Base-by-base conservation (phyloP, 2,329 filamentous ascomycete species). In the Fusarium haematococcum region DNA sequence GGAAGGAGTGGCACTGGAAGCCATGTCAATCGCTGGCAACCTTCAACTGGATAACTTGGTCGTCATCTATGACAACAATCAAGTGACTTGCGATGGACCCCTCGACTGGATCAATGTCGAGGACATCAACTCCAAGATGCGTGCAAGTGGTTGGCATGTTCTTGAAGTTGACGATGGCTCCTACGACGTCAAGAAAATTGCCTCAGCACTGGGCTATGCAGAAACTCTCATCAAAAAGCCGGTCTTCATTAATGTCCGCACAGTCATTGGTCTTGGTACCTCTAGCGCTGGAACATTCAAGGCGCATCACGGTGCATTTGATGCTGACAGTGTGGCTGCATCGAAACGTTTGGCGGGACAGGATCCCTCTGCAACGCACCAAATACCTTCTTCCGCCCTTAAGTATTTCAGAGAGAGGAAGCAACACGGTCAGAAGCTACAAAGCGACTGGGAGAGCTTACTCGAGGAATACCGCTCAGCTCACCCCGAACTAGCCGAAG, bases 261-360 rank as follows among this genome's bases (percentile, higher is more conserved):
- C 89, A 0, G 81, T 88, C n/a, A 91, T 91, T 57, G 88, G 89
- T 2, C 63, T 89, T 1, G 87, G 86, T 4, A 89, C 83, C 56
- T 79, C 80, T 2, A 82, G 83, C 0, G 85, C 84, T 0, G 86
- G 87, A 9, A 81, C 86, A 16, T 88, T 88, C 5, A 85, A 84
- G 9, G 87, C 89, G 0, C 90, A 91, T 69, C 89, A 89, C n/a
- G 89, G 86, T 4, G 88, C 89, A 1, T 87, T 91, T 35, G 89
- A 88, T 27, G 78, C 82, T 3, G 84, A 87, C 4, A 87, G 88
- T 52, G 85, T 92, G 1, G 84, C 82, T 1, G 82, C 32, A 4
- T 72, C 69, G 2, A 77, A 77, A 65, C 35, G 37, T 8, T 43
- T 69, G 16, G 4, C 84, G 83, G 23, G 79, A 82, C 70, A 71